Base-by-base conservation (phyloP, 768 basidiomycete species). In the Calocera cornea region DNA sequence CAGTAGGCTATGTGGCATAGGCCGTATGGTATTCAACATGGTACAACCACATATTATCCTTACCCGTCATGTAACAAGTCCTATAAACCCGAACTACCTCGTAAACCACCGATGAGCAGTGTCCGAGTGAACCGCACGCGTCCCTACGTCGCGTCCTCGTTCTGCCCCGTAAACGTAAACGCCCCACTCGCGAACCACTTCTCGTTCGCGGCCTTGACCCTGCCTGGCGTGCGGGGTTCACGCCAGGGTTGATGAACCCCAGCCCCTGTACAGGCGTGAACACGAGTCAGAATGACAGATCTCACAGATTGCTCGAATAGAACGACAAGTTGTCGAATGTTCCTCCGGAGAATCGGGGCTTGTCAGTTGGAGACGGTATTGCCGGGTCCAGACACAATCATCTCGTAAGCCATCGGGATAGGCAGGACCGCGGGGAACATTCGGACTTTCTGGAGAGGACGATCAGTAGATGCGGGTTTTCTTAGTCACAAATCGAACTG, bases 231-330 rank as follows among this genome's bases (percentile, higher is more conserved):
- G 89, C n/a, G n/a, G n/a, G n/a, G n/a, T n/a, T n/a, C n/a, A n/a
- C n/a, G n/a, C n/a, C 83, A 29, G 90, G 88, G 74, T 98, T 98
- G 66, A 93, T 94, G 69, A 99, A 82, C 77, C 98, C 95, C 77
- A 99, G 89, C 86, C 91, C 95, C 86, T 98, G 95, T 2, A 94
- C 90, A 16, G 95, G 95, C 5, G 95, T 98, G 68, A 98, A 95
- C 7, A 89, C 89, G 67, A 98, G 79, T n/a, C n/a, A n/a, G n/a
- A n/a, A n/a, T n/a, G n/a, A n/a, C n/a, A n/a, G n/a, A n/a, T n/a
- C n/a, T n/a, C n/a, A n/a, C n/a, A n/a, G n/a, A n/a, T n/a, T n/a
- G n/a, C n/a, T n/a, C n/a, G n/a, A n/a, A n/a, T n/a, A n/a, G n/a
- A n/a, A n/a, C 40, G 40, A 41, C 40, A 41, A 41, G 10, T 19